phyloP scores from a whole-genome alignment of 306 rosid species.

The Neltuma alba region DNA sequence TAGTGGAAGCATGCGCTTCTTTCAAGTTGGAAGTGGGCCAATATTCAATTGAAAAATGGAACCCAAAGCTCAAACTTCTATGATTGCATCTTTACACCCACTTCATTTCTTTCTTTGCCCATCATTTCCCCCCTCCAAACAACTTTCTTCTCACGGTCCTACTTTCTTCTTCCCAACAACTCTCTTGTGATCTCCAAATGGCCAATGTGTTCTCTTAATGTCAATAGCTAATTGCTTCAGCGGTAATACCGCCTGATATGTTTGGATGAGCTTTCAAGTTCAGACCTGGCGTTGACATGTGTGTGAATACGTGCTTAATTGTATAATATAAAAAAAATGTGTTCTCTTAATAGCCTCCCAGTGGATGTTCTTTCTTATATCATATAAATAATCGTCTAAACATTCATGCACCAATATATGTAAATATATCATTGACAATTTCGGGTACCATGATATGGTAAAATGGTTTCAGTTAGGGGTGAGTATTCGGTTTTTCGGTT shows the following conservation, averaged over 20 bases:
- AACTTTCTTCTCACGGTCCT: too few species aligned
- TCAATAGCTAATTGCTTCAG: too few species aligned
- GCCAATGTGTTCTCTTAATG: too few species aligned
- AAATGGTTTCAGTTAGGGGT: too few species aligned
- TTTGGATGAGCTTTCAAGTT: too few species aligned
- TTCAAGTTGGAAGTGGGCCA: neutral
- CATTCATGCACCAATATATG: neutral
- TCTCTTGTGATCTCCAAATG: too few species aligned
- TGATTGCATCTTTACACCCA: neutral
- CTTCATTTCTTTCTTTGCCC: neutral
- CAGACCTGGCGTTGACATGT: too few species aligned
- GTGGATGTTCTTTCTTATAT: neutral
- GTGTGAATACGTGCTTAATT: too few species aligned
- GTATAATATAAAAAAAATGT: too few species aligned
- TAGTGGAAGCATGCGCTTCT: neutral
- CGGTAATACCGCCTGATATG: too few species aligned
- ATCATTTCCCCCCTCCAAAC: neutral
- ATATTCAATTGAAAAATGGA: constrained; percentile 2
- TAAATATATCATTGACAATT: neutral
- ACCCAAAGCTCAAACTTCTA: neutral
- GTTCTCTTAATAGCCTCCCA: neutral
- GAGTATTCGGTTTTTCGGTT: too few species aligned
- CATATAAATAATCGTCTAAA: neutral
- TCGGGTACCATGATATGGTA: neutral
- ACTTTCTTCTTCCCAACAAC: too few species aligned